phyloP scores from a whole-genome alignment of 768 basidiomycete species.

The Tulasnella sp. region DNA sequence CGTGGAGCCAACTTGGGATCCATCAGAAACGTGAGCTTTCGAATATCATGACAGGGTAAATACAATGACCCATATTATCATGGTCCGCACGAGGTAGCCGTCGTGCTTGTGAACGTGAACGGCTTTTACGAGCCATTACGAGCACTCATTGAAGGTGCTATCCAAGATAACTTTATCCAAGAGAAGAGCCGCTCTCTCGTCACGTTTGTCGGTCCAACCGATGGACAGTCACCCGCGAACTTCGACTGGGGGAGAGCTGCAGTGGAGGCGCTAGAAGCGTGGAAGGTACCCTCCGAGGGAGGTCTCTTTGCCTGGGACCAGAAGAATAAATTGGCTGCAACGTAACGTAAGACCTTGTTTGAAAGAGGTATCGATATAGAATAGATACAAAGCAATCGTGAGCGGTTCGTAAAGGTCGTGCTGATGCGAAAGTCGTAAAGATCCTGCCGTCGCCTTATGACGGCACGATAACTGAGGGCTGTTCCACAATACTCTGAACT shows the following conservation, averaged over 20 bases:
- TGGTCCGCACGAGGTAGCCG: conserved; percentile 37
- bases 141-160: conserved; percentile 52
- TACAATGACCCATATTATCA: background rate
- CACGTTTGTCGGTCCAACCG: conserved; percentile 58
- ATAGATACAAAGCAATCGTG: background rate
- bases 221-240: conserved; percentile 37
- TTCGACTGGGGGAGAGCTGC: conserved; percentile 75
- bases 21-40: conserved; percentile 60
- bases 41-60: background rate
- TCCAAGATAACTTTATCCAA: conserved; percentile 65
- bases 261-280: conserved; percentile 48
- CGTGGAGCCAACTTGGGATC: conserved; percentile 89
- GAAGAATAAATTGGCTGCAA: background rate
- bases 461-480: too few relatives aligned
- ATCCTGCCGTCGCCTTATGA: too few relatives aligned
- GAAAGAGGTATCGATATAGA: background rate
- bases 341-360: background rate
- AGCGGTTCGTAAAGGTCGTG: too few relatives aligned
- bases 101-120: conserved; percentile 76
- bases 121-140: conserved; percentile 78
- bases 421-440: too few relatives aligned
- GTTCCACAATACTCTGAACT: background rate
- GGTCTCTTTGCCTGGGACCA: conserved; percentile 9
- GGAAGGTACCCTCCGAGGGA: conserved; percentile 30
- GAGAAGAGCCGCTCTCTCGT: conserved; percentile 49